phyloP scores from a whole-genome alignment of 768 basidiomycete species.

The Amanita phalloides region DNA sequence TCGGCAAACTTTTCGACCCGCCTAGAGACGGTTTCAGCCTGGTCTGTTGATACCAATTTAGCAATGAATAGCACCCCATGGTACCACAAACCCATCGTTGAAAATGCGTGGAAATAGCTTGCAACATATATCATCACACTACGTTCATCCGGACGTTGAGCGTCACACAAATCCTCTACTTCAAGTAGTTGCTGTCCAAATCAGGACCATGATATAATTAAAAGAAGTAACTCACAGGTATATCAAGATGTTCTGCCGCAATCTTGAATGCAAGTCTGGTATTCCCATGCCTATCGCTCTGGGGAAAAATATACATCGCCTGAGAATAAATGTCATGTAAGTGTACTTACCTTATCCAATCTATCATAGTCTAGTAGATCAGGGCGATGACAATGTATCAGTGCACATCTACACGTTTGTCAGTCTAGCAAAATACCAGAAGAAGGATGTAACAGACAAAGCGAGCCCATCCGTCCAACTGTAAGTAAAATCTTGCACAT shows the following conservation, averaged over 20 bases:
- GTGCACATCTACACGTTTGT: conserved; percentile 63
- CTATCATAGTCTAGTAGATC: conserved; percentile 87
- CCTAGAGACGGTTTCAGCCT: conserved; percentile 88
- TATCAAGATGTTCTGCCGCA: conserved; percentile 80
- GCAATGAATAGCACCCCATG: background rate
- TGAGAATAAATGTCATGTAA: background rate
- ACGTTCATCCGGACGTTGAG: conserved; percentile 83
- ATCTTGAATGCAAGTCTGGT: conserved; percentile 81
- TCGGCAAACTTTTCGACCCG: conserved; percentile 95
- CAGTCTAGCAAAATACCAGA: conserved; percentile 1
- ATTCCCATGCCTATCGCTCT: conserved; percentile 75
- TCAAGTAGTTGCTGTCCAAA: conserved; percentile 76
- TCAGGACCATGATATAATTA: conserved; percentile 3
- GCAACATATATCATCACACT: conserved; percentile 99
- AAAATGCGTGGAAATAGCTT: conserved; percentile 96
- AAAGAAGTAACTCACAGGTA: conserved; percentile 54
- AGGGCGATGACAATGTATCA: conserved; percentile 96
- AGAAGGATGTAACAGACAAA: conserved; percentile 45
- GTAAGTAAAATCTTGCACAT: conserved; percentile 87
- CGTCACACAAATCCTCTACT: conserved; percentile 90
- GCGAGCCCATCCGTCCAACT: conserved; percentile 96
- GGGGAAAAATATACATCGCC: conserved; percentile 6
- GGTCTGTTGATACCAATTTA: conserved; percentile 41
- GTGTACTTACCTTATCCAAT: conserved; percentile 60
- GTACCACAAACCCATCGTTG: conserved; percentile 70